A percentile compares a stretch with the other conserved stretches of the same genome.
These are phyloP conservation scores for Bipolaris sorokiniana DNA, from an alignment of 2,329 filamentous ascomycete genomes.

Conservation along the genomic window DNA sequence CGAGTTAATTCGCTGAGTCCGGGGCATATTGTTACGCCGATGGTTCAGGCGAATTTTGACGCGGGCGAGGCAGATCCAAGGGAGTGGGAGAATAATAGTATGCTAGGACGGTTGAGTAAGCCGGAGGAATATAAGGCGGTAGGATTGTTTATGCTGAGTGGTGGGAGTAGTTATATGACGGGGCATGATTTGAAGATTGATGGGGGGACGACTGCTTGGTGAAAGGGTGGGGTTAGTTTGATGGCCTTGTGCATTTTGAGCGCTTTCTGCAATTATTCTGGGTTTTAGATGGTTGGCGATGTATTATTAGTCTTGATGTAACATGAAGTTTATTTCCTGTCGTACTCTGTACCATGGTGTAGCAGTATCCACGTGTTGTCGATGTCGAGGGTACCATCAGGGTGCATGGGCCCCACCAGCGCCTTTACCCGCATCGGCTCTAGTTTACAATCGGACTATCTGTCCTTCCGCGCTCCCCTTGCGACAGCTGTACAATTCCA, in stretches of 20 bases:
- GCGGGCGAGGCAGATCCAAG: conserved; percentile 67
- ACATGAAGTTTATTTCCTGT: not conserved
- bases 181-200: conserved; percentile 44
- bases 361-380: not conserved
- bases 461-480: conserved; percentile 38
- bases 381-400: not conserved
- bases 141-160: conserved; percentile 44
- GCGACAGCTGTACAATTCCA: conserved; percentile 31
- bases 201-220: conserved; percentile 46
- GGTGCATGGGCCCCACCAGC: conserved; percentile 14
- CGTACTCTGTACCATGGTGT: not conserved
- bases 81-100: conserved; percentile 81
- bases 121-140: conserved; percentile 47
- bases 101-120: conserved; percentile 63
- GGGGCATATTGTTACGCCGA: conserved; percentile 78
- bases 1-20: conserved; percentile 80
- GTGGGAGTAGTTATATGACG: conserved; percentile 48
- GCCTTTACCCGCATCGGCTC: conserved; percentile 17
- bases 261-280: conserved; percentile 3
- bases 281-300: not conserved
- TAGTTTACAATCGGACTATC: conserved; percentile 38
- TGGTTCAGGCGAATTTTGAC: conserved; percentile 80
- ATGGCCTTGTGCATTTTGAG: not conserved
- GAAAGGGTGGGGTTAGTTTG: not conserved
- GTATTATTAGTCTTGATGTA: not conserved